Evolutionary conservation across 768 basidiomycete species (phyloP), one percentile per base, ranked within the genome.

Genomic region (Mycena amicta): DNA sequence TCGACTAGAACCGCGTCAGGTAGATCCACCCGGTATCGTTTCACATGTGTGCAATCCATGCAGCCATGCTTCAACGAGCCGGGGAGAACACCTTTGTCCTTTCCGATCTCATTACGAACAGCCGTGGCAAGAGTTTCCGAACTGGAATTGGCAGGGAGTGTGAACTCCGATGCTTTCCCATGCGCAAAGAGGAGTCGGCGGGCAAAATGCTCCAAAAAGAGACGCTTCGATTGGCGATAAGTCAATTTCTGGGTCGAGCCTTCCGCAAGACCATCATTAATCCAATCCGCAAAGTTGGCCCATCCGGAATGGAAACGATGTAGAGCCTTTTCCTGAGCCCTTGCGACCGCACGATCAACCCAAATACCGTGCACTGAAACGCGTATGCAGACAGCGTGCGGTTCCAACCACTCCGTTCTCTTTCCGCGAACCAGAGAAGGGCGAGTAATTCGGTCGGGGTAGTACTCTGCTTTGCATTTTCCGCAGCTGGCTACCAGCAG

Each of bases 281-380:
- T 30, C 58, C 62, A 71, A 1, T 65, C 56, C 3, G 72, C 63
- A 56, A 70, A 72, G 52, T 70, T 70, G 0, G 70, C 68, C 67
- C 70, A 72, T 23, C 70, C 69, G 16, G 66, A 57, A 27, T 68
- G 67, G 46, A 69, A 69, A 0, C 66, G 53, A 15, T 65, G 54
- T 22, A 70, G 28, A 6, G 70, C 67, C 16, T 59, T 57, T 54
- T 71, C 70, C 50, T 72, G 71, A 1, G 59, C 58, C 16, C 63
- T 1, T 0, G 68, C 72, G 41, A 73, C 53, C 22, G 31, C 60
- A 16, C 63, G 41, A 33, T 71, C 62, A 1, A 68, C 64, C 69
- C 68, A 72, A 3, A 71, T 41, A 0, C 68, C 71, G 45, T 50
- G 33, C 52, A 71, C 66, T 1, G 68, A 72, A 13, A 72, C 63